Evolutionary conservation across 129 eudicot species (phyloP), one percentile per base, ranked within the genome.

Genomic region (Chrysanthemum makinoi): DNA sequence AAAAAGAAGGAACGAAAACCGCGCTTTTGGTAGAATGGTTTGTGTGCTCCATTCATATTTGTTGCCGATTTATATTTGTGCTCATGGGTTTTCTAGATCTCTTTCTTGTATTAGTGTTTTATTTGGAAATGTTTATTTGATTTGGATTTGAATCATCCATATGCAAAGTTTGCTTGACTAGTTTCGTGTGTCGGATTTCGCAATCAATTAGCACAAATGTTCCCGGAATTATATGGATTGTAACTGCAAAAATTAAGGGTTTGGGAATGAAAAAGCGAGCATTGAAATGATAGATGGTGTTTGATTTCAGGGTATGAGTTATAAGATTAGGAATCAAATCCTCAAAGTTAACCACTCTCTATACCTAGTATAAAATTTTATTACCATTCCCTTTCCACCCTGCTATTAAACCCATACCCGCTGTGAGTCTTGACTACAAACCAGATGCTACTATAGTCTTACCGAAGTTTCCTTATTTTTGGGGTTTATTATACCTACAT

Each of bases 11-110:
- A 26, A 68, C 13, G 75, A 44, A 26, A 68, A 73, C 43, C 58
- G 51, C 47, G 65, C n/a, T 79, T 47, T 22, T 46, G 59, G 17
- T 56, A 60, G 57, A 53, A 80, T 60, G 79, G 83, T 70, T 73
- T 69, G 79, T 61, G 69, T 20, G 75, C 30, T 61, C 66, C 18
- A 68, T 57, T 18, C 46, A 50, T 52, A 55, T 35, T 19, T 75
- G 55, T 67, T 62, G 20, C 64, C 39, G n/a, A 48, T n/a, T 68
- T 14, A 26, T 72, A 30, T 14, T 72, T 61, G 46, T 39, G 7
- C 26, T 52, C 53, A 70, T 64, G 15, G 47, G 64, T 71, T 48
- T 60, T 54, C 47, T 44, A 55, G 2, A 9, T 53, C 43, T 16
- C 46, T 33, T 20, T 18, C 46, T 57, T 49, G 24, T 66, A 46